phyloP scores from a whole-genome alignment of 345 rosid species.

The Combretum micranthum region DNA sequence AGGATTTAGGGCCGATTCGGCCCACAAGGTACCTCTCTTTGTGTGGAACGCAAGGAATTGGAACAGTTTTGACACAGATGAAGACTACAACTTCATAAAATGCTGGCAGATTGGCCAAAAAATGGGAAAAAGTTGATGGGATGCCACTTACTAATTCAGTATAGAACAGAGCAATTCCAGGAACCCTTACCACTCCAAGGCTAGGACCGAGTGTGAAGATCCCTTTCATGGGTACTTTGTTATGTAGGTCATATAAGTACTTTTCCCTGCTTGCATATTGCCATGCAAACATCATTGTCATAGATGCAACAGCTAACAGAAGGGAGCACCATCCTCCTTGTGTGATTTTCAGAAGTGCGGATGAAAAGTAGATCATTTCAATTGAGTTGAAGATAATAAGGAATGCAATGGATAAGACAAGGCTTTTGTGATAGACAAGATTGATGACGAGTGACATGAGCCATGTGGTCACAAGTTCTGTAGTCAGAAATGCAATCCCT shows the following conservation, averaged over 20 bases:
- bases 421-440: conserved; percentile 58
- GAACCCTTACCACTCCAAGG: conserved; percentile 81
- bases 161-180: conserved; percentile 88
- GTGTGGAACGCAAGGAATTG: conserved; percentile 69
- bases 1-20: conserved; percentile 86
- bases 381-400: conserved; percentile 55
- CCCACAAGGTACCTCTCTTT: conserved; percentile 86
- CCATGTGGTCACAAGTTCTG: conserved; percentile 61
- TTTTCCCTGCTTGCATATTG: conserved; percentile 77
- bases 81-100: conserved; percentile 89
- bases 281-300: conserved; percentile 63
- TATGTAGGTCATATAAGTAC: conserved; percentile 69
- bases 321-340: conserved; percentile 83
- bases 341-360: conserved; percentile 53
- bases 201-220: conserved; percentile 73
- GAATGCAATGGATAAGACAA: conserved; percentile 40
- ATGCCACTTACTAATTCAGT: conserved; percentile 74
- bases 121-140: conserved; percentile 77
- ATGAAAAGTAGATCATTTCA: conserved; percentile 59
- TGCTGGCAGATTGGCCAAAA: conserved; percentile 77
- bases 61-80: conserved; percentile 78
- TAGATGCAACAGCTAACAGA: conserved; percentile 42
- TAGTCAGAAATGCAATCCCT: conserved; percentile 71
- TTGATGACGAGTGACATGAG: conserved; percentile 66
- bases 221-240: conserved; percentile 77